phyloP scores from a whole-genome alignment of 2,329 filamentous ascomycete species.

The Fragosphaeria purpurea region DNA sequence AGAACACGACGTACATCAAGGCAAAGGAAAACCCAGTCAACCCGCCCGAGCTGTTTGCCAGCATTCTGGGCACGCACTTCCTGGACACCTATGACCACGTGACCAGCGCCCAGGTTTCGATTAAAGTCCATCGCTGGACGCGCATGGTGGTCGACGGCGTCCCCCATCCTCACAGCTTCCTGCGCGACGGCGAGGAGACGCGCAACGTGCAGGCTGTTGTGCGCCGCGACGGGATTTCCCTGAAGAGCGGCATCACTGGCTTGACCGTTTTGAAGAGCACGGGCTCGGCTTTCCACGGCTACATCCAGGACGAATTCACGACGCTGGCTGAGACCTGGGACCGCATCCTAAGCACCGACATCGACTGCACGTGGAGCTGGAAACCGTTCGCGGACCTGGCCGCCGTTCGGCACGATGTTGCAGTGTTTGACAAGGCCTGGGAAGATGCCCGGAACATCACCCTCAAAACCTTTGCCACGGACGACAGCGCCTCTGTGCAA shows the following conservation, averaged over 20 bases:
- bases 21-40: conserved; percentile 89
- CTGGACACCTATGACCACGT: conserved; percentile 83
- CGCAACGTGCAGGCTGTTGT: conserved; percentile 69
- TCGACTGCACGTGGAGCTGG: conserved; percentile 84
- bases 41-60: conserved; percentile 85
- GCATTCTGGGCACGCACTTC: conserved; percentile 80
- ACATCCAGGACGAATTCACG: conserved; percentile 87
- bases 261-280: conserved; percentile 93
- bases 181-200: conserved; percentile 80
- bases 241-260: conserved; percentile 70
- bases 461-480: conserved; percentile 81
- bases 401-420: conserved; percentile 54
- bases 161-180: conserved; percentile 90
- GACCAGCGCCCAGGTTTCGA: conserved; percentile 67
- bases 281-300: conserved; percentile 90
- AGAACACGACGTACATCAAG: conserved; percentile 93
- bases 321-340: conserved; percentile 87
- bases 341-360: conserved; percentile 87
- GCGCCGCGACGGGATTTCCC: conserved; percentile 58
- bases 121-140: conserved; percentile 83
- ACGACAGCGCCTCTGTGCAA: conserved; percentile 88
- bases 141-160: conserved; percentile 79
- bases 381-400: conserved; percentile 54
- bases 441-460: conserved; percentile 71
- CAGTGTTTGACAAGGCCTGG: conserved; percentile 72